A percentile compares a stretch with the other conserved stretches of the same genome.
Evolutionary conservation across 176 grass and related monocot genomes (phyloP).

Genomic region (Canna indica): DNA sequence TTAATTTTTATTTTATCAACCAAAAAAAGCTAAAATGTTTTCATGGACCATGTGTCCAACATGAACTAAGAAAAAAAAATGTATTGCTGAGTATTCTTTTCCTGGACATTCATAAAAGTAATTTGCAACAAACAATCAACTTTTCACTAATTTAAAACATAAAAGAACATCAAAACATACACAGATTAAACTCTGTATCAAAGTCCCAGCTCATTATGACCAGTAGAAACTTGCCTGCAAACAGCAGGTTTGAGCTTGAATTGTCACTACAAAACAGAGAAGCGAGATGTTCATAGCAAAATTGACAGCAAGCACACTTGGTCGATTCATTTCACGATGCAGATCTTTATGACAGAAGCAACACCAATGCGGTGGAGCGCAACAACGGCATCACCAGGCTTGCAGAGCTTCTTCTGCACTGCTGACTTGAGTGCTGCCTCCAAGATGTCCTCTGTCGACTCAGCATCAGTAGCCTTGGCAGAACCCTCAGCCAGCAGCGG

Average conservation of each 20-base stretch:
- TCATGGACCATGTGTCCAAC: no score
- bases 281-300: neutral
- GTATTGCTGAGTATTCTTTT: no score
- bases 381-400: slow-evolving; percentile 59
- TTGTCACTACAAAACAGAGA: neutral
- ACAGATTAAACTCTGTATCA: neutral
- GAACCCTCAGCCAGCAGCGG: slow-evolving; percentile 73
- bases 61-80: no score
- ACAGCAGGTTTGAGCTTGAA: neutral
- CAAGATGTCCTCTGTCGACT: slow-evolving; percentile 79
- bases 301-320: neutral
- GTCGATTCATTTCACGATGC: slow-evolving; percentile 57
- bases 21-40: no score
- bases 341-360: slow-evolving; percentile 94
- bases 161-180: no score
- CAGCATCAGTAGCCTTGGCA: slow-evolving; percentile 73
- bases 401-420: slow-evolving; percentile 54
- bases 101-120: no score
- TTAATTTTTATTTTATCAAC: no score
- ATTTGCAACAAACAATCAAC: no score
- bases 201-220: neutral
- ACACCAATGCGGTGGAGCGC: slow-evolving; percentile 69
- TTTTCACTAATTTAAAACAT: no score
- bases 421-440: slow-evolving; percentile 54
- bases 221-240: neutral